Evolutionary conservation across 2,329 filamentous ascomycete genomes (phyloP), one percentile per base, ranked within the genome.

Genomic region (Stemphylium lycopersici): DNA sequence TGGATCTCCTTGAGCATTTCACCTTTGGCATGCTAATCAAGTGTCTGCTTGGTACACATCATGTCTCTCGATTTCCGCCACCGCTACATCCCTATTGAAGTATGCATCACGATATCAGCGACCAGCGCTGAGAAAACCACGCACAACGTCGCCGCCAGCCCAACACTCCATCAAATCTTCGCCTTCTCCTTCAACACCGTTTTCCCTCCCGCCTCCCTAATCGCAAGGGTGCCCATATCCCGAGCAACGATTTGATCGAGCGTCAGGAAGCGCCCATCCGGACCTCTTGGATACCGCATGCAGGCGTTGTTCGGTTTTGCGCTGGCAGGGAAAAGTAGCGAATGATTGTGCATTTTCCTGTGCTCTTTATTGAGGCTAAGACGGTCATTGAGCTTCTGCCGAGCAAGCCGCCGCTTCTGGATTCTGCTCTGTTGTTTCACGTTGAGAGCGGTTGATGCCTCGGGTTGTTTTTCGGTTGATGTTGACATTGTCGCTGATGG

Each of bases 381-480:
- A 8, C 22, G 22, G 5, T n/a, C 12, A 1, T n/a, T 5, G 32
- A 55, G 36, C 24, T 55, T 39, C 6, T 50, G 33, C 4, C 52
- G 52, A 4, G 52, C 52, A 3, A 55, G 22, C 13, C 52, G 40
- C 29, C 52, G 49, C 18, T 55, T 55, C 10, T 50, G 34, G 3
- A 55, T 55, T 5, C 52, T 40, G 24, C 13, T 31, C 20, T 22
- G 33, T 26, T 55, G 52, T 47, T 55, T 55, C 36, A 16, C 40
- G 34, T 55, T 55, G 26, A 55, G 45, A 5, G 37, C 29, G 24
- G 29, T 12, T 6, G 34, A 36, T 11, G 34, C 22, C 6, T 44
- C 16, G 22, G 26, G 33, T 13, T 22, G 32, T 44, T 48, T 24
- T 29, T 49, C 46, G 36, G 36, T 41, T 16, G 45, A 15, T 26